Evolutionary conservation across 2,329 filamentous ascomycete species (phyloP), one percentile per base, ranked within the genome.

Genomic region (Xylaria sp.): DNA sequence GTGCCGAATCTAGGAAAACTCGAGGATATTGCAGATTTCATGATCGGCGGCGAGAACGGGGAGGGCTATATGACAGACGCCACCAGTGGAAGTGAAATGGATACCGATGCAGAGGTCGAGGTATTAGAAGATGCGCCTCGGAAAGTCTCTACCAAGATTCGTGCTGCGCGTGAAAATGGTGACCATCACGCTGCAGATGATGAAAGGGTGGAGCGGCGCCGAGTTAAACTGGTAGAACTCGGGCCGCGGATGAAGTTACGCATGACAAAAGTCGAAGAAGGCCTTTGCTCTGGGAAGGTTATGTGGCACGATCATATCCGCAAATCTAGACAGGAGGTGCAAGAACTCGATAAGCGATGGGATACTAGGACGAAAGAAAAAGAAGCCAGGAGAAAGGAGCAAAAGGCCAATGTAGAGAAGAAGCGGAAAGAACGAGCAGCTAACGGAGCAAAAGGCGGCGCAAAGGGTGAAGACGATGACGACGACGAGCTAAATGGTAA

Each of bases 251-350:
- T 99, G 92, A 91, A 89, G 69, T 83, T 99, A 48, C 90, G 95
- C 37, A 84, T 99, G 81, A 94, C 93, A 64, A 99, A 99, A 83
- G 94, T 99, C 4, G 96, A 99, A 78, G 96, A 99, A 75, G 96
- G 95, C 1, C 82, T 98, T 6, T 98, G 94, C 76, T 87, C 88
- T 29, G 96, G 96, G 59, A 96, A 93, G 79, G 88, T 97, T 65
- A 93, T 99, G 92, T 99, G 96, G 96, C 96, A 99, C 80, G 94
- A 98, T 78, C 97, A 93, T 78, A 90, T 98, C 62, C 88, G 91
- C 78, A 99, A 99, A 86, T 90, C 89, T 6, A 89, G 89, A 74
- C 87, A 88, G 21, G 94, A 99, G 79, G 83, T 93, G 65, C 88
- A 90, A 77, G 88, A 92, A 71, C 82, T 98, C 74, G 94, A 98